Conservation (phyloP, 75 land plant species). For the Pinus taeda region DNA sequence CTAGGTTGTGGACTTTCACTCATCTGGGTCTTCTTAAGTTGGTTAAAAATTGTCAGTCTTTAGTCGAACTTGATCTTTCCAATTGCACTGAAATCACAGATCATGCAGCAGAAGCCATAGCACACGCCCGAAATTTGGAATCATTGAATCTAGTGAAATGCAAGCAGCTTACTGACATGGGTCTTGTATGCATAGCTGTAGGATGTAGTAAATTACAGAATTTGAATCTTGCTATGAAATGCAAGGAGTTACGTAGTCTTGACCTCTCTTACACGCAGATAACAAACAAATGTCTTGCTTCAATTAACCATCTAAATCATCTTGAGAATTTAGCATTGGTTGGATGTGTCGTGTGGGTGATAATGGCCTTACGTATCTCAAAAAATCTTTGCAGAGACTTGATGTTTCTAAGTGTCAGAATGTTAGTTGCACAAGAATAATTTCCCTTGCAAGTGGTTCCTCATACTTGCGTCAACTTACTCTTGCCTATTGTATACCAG, state of each 20-base stretch:
- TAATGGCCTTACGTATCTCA: slow-evolving; percentile 30
- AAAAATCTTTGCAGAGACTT: slow-evolving; percentile 49
- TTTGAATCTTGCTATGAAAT: slow-evolving; percentile 59
- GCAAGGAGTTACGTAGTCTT: slow-evolving; percentile 50
- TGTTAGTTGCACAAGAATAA: too few relatives aligned
- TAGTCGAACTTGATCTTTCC: slow-evolving; percentile 70
- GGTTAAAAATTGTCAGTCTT: slow-evolving; percentile 34
- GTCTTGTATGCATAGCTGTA: slow-evolving; percentile 65
- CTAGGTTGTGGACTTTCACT: slow-evolving; percentile 28
- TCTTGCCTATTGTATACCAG: slow-evolving; percentile 35
- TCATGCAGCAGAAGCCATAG: slow-evolving; percentile 42
- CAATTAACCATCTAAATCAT: slow-evolving; percentile 14
- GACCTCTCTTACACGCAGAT: slow-evolving; percentile 77
- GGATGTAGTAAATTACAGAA: slow-evolving; percentile 55
- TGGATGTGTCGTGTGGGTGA: slow-evolving; percentile 44
- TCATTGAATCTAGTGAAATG: slow-evolving; percentile 65
- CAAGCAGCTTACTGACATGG: slow-evolving; percentile 62
- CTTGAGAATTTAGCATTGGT: slow-evolving; percentile 27
- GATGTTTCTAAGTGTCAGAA: too few relatives aligned
- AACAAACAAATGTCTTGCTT: slow-evolving; percentile 30
- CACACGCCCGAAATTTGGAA: slow-evolving; percentile 46
- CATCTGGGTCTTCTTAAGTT: slow-evolving; percentile 41
- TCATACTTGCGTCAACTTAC: slow-evolving; percentile 49
- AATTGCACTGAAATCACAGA: slow-evolving; percentile 54
- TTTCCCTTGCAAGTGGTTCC: too few relatives aligned